Base-by-base conservation (phyloP, 805 yeast genomes). In the Ogataea dorogensis region DNA sequence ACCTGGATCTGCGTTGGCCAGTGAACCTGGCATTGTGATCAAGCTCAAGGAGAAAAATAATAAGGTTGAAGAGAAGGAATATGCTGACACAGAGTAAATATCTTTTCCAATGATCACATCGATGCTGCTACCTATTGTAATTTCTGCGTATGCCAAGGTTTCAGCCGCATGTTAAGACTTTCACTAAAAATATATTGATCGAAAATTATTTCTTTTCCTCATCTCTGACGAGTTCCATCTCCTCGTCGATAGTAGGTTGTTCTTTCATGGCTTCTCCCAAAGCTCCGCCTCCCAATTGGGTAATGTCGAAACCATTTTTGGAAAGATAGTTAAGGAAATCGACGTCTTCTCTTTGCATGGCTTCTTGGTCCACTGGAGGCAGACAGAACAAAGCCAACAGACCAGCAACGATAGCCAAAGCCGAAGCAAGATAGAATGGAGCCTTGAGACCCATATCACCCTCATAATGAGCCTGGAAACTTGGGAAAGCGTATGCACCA, bases 401-500 rank as follows among this genome's bases (percentile, higher is more conserved):
- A 2, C 84, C 94, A 9, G 93, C 74, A 50, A 87, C 69, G 26
- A 84, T 52, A 57, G 94, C 86, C 44, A 89, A 67, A 1, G 86
- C 70, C 3, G 95, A 77, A 10, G 95, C 81, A 36, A 88, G 75
- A 70, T 80, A 88, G 62, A 88, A 86, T 33, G 95, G 89, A 35
- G 81, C 82, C 59, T 77, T 77, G 53, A 77, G 68, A 46, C 91
- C 93, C 39, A 60, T 51, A 24, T 71, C 70, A 26, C 85, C 86
- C 28, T 75, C 71, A 36, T 76, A 76, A 46, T 76, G 68, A 35
- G 61, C 67, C 46, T 81, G 79, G 53, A 89, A 81, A 31, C 78
- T 74, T 27, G 96, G 96, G 75, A 91, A 91, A 20, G 83, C 81
- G 55, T 81, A 87, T 29, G 93, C 81, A 38, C 96, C 96, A 19